These are phyloP conservation scores for Coemansia sp. DNA, from an alignment of 192 early-diverging fungal species.

Conservation along the genomic window DNA sequence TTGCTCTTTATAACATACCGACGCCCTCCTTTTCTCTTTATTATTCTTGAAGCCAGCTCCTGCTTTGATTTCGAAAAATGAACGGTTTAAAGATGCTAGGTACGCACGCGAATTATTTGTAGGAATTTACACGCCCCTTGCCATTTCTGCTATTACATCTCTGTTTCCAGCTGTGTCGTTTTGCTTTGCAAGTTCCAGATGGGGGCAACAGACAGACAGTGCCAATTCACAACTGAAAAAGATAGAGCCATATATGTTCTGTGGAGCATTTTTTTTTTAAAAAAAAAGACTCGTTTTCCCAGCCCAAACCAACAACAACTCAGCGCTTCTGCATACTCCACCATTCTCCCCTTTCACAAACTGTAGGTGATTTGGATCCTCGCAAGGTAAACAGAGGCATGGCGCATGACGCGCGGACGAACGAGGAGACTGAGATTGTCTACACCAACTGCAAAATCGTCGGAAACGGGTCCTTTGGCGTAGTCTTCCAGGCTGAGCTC, in stretches of 20 bases:
- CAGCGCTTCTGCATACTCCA: neutral
- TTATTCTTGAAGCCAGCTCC: neutral
- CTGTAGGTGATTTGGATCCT: conserved; percentile 58
- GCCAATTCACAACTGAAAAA: neutral
- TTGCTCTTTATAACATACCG: neutral
- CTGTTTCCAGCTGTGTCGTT: neutral
- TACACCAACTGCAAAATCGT: conserved; percentile 93
- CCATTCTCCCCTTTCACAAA: neutral
- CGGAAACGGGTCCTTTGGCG: conserved; percentile 98
- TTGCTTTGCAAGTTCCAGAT: neutral
- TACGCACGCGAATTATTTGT: conserved; percentile 16
- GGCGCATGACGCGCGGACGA: conserved; percentile 86
- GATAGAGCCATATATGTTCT: no score
- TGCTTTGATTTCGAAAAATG: conserved; percentile 19
- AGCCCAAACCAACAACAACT: neutral
- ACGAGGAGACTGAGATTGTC: conserved; percentile 79
- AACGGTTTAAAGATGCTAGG: conserved; percentile 54
- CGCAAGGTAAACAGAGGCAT: conserved; percentile 70
- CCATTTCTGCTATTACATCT: neutral
- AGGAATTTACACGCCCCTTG: neutral
- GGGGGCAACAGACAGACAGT: neutral
- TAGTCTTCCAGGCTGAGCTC: conserved; percentile 94
- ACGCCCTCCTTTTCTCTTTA: neutral
- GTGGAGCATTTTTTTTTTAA: neutral
- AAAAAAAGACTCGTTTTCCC: neutral